Evolutionary conservation across 83 land plant genomes (phyloP).

Genomic region (Picea abies): DNA sequence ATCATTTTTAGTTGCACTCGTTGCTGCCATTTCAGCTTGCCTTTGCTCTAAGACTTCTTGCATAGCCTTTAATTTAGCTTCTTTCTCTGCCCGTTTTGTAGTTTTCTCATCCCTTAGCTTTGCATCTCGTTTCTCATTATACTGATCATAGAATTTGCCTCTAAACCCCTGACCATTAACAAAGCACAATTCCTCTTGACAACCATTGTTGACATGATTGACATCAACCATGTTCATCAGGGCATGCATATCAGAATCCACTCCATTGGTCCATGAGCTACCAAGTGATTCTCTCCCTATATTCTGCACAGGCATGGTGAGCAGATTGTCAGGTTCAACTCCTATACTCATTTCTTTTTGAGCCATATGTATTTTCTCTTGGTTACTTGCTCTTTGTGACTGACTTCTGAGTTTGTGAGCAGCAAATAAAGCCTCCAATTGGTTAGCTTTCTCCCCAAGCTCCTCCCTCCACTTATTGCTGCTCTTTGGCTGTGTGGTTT

Average conservation of each 20-base stretch:
- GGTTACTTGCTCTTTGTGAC: background rate
- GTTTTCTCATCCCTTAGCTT: slow-evolving; percentile 69
- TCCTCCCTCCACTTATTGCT: slow-evolving; percentile 69
- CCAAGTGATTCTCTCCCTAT: slow-evolving; percentile 21
- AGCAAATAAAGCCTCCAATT: slow-evolving; percentile 62
- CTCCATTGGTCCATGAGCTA: slow-evolving; percentile 52
- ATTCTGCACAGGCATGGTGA: slow-evolving; percentile 11
- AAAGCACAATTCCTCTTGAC: background rate
- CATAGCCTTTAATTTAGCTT: slow-evolving; percentile 79
- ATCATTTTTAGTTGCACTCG: slow-evolving; percentile 36
- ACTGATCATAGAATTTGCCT: slow-evolving; percentile 72
- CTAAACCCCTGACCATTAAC: slow-evolving; percentile 25
- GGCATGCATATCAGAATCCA: slow-evolving; percentile 62
- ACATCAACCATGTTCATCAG: slow-evolving; percentile 43
- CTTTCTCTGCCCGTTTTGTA: slow-evolving; percentile 58
- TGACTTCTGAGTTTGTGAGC: slow-evolving; percentile 21
- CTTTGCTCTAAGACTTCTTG: slow-evolving; percentile 72
- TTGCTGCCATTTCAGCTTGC: slow-evolving; percentile 60
- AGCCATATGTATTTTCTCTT: slow-evolving; percentile 2
- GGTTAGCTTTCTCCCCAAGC: slow-evolving; percentile 64
- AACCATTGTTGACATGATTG: slow-evolving; percentile 27
- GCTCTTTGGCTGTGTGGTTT: slow-evolving; percentile 35
- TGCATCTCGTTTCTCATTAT: slow-evolving; percentile 76
- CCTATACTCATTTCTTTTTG: background rate
- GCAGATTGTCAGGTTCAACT: background rate